Evolutionary conservation across 2,329 filamentous ascomycete species (phyloP), one percentile per base, ranked within the genome.

Genomic region (Alternaria longipes): DNA sequence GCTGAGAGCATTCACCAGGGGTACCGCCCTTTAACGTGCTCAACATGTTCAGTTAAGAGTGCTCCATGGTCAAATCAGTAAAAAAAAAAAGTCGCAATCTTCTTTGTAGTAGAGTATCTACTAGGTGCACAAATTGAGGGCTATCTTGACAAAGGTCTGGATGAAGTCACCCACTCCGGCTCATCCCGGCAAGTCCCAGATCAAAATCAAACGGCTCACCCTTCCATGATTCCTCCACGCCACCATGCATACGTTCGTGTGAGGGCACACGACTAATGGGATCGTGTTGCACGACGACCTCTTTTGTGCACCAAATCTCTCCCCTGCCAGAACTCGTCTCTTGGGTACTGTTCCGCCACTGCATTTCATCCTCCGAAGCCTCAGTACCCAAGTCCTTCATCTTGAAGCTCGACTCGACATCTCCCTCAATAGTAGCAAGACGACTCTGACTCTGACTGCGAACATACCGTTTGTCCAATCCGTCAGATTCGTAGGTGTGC

Each of bases 281-380:
- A 32, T 62, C 56, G 49, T 59, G 56, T 38, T 64, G 55, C 24
- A 62, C 59, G 24, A 55, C 40, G 4, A 64, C 64, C 41, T 66
- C 65, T 14, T 57, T 60, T 26, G 58, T 66, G 38, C 56, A 64
- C 63, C 61, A 62, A 9, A 68, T 68, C 38, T 64, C 58, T 5
- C 56, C 51, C 20, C 32, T 44, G 7, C 41, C 30, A n/a, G 38
- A 30, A 30, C 44, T 30, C 5, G 18, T 34, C 32, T 55, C 60
- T 5, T 47, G 12, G 1, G 42, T 26, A 32, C 52, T 56, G 8
- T 40, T 44, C 8, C 50, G 34, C 40, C 54, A 54, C n/a, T 46
- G 36, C 26, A 56, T 40, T 40, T 50, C 61, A 7, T 60, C 26
- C 28, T 61, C 36, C n/a, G 56, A 59, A 11, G 45, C 49, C 24